Base-by-base conservation (phyloP, 345 rosid species). In the Triadica sebifera region DNA sequence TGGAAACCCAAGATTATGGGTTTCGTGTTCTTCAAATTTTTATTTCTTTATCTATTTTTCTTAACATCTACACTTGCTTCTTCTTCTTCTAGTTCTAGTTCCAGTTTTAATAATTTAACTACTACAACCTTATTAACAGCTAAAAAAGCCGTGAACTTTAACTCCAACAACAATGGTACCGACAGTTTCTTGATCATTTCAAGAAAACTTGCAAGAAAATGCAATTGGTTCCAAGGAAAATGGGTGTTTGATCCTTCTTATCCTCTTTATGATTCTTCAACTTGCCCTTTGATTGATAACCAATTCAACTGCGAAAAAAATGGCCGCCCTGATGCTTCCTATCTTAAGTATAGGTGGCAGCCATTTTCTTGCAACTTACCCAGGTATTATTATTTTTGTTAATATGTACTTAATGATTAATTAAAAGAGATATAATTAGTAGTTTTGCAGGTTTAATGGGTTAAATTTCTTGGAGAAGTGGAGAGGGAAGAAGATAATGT, bases 401-500 rank as follows among this genome's bases (percentile, higher is more conserved):
- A 59, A 3, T 16, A 2, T 50, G 11, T n/a, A n/a, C 3, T 12
- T 53, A 57, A 16, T 43, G 15, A 5, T 65, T 37, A 20, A 57
- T 49, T 24, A 12, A 34, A 29, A 43, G 8, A 12, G 20, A 17
- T 12, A 37, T 55, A 55, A 7, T 55, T 57, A 8, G 10, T 65
- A 59, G 17, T 71, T 47, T 71, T 57, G 3, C 88, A 93, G 98
- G 90, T 94, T 94, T 76, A 89, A 89, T 82, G 98, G 97, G 75
- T 5, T 80, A 75, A 78, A 78, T 81, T 91, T 94, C 79, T 70
- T 94, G 84, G 83, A 86, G 82, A 91, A 81, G 82, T 89, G 89
- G 92, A 86, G 92, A 70, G 98, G 98, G 81, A 94, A 94, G 84
- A 90, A 87, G 89, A 90, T 94, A 43, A 94, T 94, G 98, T 94